These are phyloP conservation scores for Coemansia sp. DNA, from an alignment of 192 early-diverging fungal genomes.

Conservation along the genomic window DNA sequence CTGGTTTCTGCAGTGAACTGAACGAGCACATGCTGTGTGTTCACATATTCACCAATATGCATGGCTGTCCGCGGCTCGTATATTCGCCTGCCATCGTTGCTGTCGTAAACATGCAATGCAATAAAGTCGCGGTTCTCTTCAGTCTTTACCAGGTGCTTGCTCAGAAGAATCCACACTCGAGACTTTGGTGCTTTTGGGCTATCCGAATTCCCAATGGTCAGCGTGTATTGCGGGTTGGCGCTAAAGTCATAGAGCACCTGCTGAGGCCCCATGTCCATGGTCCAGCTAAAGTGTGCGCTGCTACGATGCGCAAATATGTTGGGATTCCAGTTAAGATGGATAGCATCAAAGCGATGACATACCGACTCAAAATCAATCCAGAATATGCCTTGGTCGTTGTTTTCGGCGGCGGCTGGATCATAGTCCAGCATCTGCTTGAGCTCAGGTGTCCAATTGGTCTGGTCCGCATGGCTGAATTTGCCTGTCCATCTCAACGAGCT, in stretches of 20 bases:
- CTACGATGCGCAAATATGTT: constrained; percentile 64
- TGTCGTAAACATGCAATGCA: constrained; percentile 79
- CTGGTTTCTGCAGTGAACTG: constrained; percentile 23
- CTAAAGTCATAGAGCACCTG: constrained; percentile 61
- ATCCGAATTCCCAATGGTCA: constrained; percentile 47
- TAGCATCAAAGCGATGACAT: constrained; percentile 73
- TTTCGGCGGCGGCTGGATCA: constrained; percentile 62
- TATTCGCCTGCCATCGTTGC: constrained; percentile 60
- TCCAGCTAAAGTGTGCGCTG: constrained; percentile 62
- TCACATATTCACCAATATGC: constrained; percentile 78
- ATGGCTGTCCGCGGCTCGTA: constrained; percentile 67
- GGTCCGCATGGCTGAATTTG: constrained; percentile 64
- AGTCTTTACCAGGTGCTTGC: constrained; percentile 78
- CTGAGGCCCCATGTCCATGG: constrained; percentile 38
- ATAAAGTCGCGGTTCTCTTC: constrained; percentile 87
- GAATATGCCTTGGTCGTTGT: constrained; percentile 78
- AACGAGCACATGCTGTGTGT: constrained; percentile 78
- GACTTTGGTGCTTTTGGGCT: constrained; percentile 18
- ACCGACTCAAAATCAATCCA: constrained; percentile 89
- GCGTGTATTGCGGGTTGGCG: constrained; percentile 77
- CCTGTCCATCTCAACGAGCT: constrained; percentile 86
- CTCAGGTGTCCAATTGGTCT: constrained; percentile 65
- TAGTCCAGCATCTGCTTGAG: constrained; percentile 67
- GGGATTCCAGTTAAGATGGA: constrained; percentile 91
- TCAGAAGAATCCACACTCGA: constrained; percentile 74